Base-by-base conservation (phyloP, 257 asterid genomes). In the Echium plantagineum region DNA sequence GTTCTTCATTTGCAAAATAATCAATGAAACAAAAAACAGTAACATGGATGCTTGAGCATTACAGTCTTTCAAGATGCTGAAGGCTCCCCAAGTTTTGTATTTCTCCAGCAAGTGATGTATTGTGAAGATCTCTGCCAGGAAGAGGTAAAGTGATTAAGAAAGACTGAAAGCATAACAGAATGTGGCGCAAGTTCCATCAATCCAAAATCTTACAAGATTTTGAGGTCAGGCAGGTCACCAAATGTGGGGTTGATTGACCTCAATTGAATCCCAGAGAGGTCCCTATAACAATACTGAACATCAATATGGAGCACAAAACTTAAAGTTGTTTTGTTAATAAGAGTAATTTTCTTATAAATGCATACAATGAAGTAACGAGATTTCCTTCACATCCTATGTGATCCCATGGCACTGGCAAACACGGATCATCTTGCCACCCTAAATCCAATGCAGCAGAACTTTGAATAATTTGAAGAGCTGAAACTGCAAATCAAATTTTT, bases 381-480 rank as follows among this genome's bases (percentile, higher is more conserved):
- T 83, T 90, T 62, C 89, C 91, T 75, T 90, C 87, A 72, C 97
- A 90, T 32, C 60, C 86, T 17, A 90, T 71, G 71, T 80, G 91
- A 60, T 90, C 81, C 98, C 98, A 90, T 32, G 90, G 77, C 24
- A 69, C 75, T 46, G 98, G 98, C 46, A 82, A 85, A 70, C 98
- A 90, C 2, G 98, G 98, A 67, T 90, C 96, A 46, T 85, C 96
- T 66, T 81, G 79, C 97, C 97, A 90, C 55, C 85, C 94, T 32
- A 87, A 79, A 69, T 83, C 82, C 60, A 82, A 63, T 35, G 96
- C 91, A 13, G 85, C 79, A 1, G 91, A 78, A 57, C 85, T 84
- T 48, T 82, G 94, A 72, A 90, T 90, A 69, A 90, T 91, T 77
- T 82, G 83, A 52, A 90, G 96, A 0, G 97, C 97, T 55, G 98